phyloP scores from a whole-genome alignment of 306 rosid species.

The Vachellia collinsii region DNA sequence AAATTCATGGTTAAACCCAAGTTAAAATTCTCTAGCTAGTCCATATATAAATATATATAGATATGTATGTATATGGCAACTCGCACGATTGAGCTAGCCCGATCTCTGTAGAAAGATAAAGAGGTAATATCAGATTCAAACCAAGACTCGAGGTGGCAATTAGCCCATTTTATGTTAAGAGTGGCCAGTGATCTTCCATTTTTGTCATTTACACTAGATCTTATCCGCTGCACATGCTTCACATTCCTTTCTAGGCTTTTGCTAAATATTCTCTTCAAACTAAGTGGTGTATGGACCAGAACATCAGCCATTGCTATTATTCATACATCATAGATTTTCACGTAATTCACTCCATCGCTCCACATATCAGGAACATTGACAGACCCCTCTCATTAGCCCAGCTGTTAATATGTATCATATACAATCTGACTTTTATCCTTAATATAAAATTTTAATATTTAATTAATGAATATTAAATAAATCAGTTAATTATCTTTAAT shows the following conservation, averaged over 20 bases:
- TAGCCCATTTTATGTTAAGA: too few species aligned
- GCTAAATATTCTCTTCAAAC: slow-evolving; percentile 1
- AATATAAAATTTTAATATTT: too few species aligned
- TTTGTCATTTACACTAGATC: slow-evolving; percentile 37
- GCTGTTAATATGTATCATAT: too few species aligned
- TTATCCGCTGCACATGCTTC: slow-evolving; percentile 17
- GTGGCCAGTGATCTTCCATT: too few species aligned
- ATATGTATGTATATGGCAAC: too few species aligned
- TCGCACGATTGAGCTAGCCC: slow-evolving; percentile 35
- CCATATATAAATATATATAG: slow-evolving; percentile 22
- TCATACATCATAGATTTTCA: not conserved
- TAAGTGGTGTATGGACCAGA: not conserved
- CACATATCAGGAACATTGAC: not conserved
- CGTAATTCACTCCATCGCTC: not conserved
- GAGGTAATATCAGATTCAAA: not conserved
- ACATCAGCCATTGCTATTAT: slow-evolving; percentile 17
- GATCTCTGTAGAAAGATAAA: slow-evolving; percentile 20
- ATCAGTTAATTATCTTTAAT: too few species aligned
- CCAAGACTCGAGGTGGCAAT: too few species aligned
- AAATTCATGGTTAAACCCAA: slow-evolving; percentile 10
- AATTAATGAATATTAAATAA: too few species aligned
- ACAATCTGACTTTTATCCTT: too few species aligned
- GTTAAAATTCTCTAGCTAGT: slow-evolving; percentile 40
- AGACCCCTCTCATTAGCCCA: too few species aligned
- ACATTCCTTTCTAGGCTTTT: slow-evolving; percentile 38